A percentile compares a stretch with the other conserved stretches of the same genome.
Evolutionary conservation across 345 rosid genomes (phyloP).

Genomic region (Orychophragmus violaceus): DNA sequence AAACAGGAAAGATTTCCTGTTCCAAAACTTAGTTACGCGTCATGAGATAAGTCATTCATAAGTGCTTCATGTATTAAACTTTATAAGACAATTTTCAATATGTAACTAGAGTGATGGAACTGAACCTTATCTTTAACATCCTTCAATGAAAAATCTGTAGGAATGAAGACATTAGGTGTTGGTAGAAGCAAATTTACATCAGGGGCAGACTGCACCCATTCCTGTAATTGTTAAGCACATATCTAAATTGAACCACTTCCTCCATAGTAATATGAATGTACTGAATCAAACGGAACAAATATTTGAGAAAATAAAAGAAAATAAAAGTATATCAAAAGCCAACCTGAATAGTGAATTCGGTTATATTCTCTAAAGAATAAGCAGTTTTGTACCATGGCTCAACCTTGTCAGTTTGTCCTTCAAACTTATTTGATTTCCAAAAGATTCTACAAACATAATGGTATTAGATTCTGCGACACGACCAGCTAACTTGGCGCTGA

Average conservation of each 20-base stretch:
- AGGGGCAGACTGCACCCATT: slow-evolving; percentile 63
- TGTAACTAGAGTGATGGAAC: slow-evolving; percentile 6
- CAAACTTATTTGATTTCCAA: slow-evolving; percentile 86
- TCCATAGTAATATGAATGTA: neutral
- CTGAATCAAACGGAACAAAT: neutral
- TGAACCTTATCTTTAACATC: slow-evolving; percentile 52
- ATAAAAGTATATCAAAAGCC: slow-evolving; percentile 3
- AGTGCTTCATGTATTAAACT: neutral
- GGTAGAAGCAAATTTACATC: slow-evolving; percentile 63
- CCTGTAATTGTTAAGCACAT: slow-evolving; percentile 35
- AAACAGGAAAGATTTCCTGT: slow-evolving; percentile 55
- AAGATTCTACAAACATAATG: slow-evolving; percentile 50
- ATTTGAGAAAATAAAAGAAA: neutral
- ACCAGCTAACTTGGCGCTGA: neutral
- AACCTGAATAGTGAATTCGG: slow-evolving; percentile 53
- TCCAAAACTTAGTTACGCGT: slow-evolving; percentile 13
- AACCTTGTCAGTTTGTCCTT: slow-evolving; percentile 57
- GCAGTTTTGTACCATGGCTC: slow-evolving; percentile 96
- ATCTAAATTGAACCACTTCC: neutral
- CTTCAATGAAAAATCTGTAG: slow-evolving; percentile 79
- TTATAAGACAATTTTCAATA: neutral
- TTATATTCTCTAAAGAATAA: slow-evolving; percentile 57
- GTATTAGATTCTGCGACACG: slow-evolving; percentile 1
- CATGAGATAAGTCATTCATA: too few species aligned
- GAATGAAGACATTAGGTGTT: slow-evolving; percentile 57